Conservation (phyloP, 345 rosid genomes). For the Salix caprea region DNA sequence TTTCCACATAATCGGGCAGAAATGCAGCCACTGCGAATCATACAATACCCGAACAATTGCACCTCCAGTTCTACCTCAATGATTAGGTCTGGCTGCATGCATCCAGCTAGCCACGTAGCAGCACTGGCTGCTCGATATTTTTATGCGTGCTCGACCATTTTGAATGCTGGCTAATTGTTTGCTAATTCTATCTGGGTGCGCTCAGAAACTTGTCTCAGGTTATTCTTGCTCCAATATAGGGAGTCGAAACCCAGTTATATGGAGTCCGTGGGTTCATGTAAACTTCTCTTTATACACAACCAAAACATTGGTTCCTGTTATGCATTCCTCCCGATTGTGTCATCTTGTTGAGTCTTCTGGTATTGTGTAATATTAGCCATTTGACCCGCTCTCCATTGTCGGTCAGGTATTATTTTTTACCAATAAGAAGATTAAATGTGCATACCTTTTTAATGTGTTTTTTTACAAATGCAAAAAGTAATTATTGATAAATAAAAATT, state of each 20-base stretch:
- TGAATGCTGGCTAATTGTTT: not conserved
- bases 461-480: too few species aligned
- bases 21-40: slow-evolving; percentile 87
- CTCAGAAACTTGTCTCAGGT: not conserved
- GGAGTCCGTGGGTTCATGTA: not conserved
- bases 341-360: too few species aligned
- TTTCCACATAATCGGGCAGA: slow-evolving; percentile 88
- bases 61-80: slow-evolving; percentile 82
- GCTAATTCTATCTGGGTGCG: not conserved
- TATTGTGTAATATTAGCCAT: too few species aligned
- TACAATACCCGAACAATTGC: slow-evolving; percentile 81
- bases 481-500: too few species aligned
- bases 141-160: not conserved
- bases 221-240: slow-evolving; percentile 12
- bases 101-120: not conserved
- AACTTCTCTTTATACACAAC: not conserved
- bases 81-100: slow-evolving; percentile 12
- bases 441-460: too few species aligned
- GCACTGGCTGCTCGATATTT: not conserved
- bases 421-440: too few species aligned
- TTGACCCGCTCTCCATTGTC: too few species aligned
- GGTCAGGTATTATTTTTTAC: too few species aligned
- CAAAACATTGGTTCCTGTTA: too few species aligned
- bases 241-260: not conserved
- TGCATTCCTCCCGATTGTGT: too few species aligned